Percentiles rank a stretch among this genome's conserved stretches.
These are phyloP conservation scores for Saccharomycopsis fermentans DNA, from an alignment of 805 yeast genomes.

Conservation along the genomic window DNA sequence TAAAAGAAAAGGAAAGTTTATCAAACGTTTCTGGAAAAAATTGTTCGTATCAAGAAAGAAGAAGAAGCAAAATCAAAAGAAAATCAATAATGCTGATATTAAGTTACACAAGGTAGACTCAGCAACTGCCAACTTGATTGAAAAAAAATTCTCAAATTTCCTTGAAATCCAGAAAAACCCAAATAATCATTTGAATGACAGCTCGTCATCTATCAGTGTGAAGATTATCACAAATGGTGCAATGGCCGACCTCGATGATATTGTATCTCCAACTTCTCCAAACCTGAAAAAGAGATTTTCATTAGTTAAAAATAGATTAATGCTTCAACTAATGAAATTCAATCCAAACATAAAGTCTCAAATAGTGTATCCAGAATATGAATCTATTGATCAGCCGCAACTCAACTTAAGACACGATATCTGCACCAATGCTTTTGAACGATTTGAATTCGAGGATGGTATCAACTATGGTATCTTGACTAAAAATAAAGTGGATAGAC, in stretches of 20 bases:
- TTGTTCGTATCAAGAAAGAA: conserved; percentile 5
- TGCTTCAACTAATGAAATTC: conserved; percentile 11
- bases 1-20: conserved; percentile 3
- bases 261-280: conserved; percentile 6
- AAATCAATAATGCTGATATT: neutral
- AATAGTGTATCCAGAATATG: conserved; percentile 12
- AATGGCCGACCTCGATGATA: neutral
- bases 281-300: neutral
- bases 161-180: neutral
- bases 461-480: conserved; percentile 14
- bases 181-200: conserved; percentile 10
- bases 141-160: neutral
- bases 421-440: neutral
- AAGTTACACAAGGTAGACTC: neutral
- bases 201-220: conserved; percentile 12
- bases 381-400: neutral
- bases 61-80: neutral
- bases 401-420: conserved; percentile 4
- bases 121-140: neutral
- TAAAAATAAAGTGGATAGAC: neutral
- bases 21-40: conserved; percentile 6
- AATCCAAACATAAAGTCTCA: conserved; percentile 15
- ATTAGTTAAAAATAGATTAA: neutral
- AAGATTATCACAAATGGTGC: conserved; percentile 15
- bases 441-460: conserved; percentile 10